Evolutionary conservation across 1,284 basidiomycete genomes (phyloP).

Genomic region (Lentinus polychrous): DNA sequence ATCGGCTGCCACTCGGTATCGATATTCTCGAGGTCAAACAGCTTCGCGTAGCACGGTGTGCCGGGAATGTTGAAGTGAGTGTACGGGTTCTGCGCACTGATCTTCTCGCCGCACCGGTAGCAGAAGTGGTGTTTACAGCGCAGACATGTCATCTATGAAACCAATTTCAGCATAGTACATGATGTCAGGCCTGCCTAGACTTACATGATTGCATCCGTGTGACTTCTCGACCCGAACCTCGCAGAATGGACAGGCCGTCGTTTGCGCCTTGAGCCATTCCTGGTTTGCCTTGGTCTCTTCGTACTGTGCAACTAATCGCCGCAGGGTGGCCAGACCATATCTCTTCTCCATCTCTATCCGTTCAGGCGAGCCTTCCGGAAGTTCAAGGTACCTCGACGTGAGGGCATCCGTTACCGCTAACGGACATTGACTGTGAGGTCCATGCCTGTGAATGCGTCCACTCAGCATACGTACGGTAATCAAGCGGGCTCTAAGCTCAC

Average conservation of each 20-base stretch:
- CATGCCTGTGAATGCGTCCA: constrained; percentile 50
- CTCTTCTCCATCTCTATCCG: constrained; percentile 47
- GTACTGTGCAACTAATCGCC: constrained; percentile 48
- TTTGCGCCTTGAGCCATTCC: constrained; percentile 55
- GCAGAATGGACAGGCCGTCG: constrained; percentile 69
- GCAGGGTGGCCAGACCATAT: constrained; percentile 54
- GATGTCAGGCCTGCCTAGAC: constrained; percentile 21
- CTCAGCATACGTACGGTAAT: constrained; percentile 6
- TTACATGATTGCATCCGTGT: constrained; percentile 70
- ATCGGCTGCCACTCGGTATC: constrained; percentile 49
- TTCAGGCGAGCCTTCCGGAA: constrained; percentile 40
- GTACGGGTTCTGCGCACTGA: constrained; percentile 53
- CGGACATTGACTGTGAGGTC: constrained; percentile 58
- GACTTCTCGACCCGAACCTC: constrained; percentile 66
- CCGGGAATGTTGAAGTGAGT: constrained; percentile 57
- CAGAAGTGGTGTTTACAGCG: constrained; percentile 71
- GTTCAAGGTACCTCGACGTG: constrained; percentile 54
- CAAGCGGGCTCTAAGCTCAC: constrained; percentile 27
- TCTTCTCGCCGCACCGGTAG: constrained; percentile 60
- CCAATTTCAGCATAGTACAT: constrained; percentile 8
- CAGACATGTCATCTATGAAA: constrained; percentile 60
- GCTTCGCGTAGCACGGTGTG: constrained; percentile 51
- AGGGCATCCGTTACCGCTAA: constrained; percentile 55
- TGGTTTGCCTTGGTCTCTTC: constrained; percentile 63
- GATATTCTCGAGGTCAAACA: constrained; percentile 51